Evolutionary conservation across 768 basidiomycete genomes (phyloP).

Genomic region (Tylopilus vinaceipallidus): DNA sequence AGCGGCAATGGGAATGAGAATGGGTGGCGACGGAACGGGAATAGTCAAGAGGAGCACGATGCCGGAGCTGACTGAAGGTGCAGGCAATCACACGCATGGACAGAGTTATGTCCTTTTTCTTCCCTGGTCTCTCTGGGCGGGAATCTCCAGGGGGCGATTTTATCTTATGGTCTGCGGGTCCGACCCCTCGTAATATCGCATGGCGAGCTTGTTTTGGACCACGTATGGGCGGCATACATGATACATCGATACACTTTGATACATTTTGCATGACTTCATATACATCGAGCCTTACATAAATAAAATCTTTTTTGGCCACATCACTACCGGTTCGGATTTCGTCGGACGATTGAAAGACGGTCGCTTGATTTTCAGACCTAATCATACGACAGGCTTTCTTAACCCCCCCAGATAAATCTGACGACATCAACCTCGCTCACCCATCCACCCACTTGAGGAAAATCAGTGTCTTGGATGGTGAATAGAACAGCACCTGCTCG

Average conservation of each 20-base stretch:
- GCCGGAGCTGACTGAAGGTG: constrained; percentile 13
- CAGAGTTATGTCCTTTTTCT: too few relatives aligned
- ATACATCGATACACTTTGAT: neutral
- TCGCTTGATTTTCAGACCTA: too few relatives aligned
- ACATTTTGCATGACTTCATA: constrained; percentile 2
- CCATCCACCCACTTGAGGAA: constrained; percentile 6
- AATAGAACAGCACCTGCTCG: constrained; percentile 2
- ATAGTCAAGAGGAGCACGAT: constrained; percentile 15
- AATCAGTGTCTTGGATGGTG: neutral
- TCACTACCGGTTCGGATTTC: too few relatives aligned
- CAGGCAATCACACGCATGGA: too few relatives aligned
- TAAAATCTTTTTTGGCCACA: too few relatives aligned
- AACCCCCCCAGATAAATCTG: neutral
- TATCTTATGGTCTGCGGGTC: constrained; percentile 1
- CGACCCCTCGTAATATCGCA: constrained; percentile 4
- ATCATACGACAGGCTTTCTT: too few relatives aligned
- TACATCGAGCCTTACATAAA: too few relatives aligned
- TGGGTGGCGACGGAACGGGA: constrained; percentile 13
- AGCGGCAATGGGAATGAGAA: constrained; percentile 36
- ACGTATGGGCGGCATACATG: neutral
- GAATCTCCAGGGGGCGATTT: neutral
- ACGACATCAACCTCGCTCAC: neutral
- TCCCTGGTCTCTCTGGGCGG: neutral
- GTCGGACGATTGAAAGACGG: too few relatives aligned
- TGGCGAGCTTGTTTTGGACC: neutral